phyloP scores from a whole-genome alignment of 2,329 filamentous ascomycete species.

The Penicillium crustosum region DNA sequence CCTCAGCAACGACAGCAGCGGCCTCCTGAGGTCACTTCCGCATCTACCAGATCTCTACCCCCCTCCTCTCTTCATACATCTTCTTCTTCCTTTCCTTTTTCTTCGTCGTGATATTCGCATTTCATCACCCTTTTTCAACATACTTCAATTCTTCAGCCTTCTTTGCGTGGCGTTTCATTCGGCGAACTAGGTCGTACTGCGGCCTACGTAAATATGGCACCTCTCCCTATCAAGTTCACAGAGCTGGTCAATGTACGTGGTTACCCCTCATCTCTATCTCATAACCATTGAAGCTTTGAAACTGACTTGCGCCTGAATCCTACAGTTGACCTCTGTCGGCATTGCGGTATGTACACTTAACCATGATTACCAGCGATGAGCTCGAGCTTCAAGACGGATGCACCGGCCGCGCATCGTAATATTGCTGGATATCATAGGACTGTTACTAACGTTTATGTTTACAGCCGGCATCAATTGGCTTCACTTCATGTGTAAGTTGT shows the following conservation, averaged over 20 bases:
- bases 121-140: conserved; percentile 14
- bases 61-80: conserved; percentile 21
- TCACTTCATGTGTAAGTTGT: conserved; percentile 76
- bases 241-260: conserved; percentile 75
- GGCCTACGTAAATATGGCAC: conserved; percentile 53
- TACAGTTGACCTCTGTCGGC: conserved; percentile 53
- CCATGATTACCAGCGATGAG: conserved; percentile 13
- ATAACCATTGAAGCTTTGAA: conserved; percentile 32
- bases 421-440: conserved; percentile 1
- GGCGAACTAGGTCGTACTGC: conserved; percentile 45
- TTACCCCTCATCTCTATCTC: conserved; percentile 34
- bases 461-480: conserved; percentile 72
- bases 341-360: conserved; percentile 51
- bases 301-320: conserved; percentile 28
- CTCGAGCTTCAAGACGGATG: conserved; percentile 22
- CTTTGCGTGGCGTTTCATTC: conserved; percentile 41
- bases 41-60: conserved; percentile 30
- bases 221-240: conserved; percentile 88
- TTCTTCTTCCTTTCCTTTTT: conserved; percentile 20
- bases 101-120: conserved; percentile 16
- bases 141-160: conserved; percentile 27
- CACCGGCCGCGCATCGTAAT: conserved; percentile 14
- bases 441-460: conserved; percentile 31
- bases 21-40: conserved; percentile 45
- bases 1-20: conserved; percentile 41